Base-by-base conservation (phyloP, 2,329 filamentous ascomycete genomes). In the Curvularia spicifera region DNA sequence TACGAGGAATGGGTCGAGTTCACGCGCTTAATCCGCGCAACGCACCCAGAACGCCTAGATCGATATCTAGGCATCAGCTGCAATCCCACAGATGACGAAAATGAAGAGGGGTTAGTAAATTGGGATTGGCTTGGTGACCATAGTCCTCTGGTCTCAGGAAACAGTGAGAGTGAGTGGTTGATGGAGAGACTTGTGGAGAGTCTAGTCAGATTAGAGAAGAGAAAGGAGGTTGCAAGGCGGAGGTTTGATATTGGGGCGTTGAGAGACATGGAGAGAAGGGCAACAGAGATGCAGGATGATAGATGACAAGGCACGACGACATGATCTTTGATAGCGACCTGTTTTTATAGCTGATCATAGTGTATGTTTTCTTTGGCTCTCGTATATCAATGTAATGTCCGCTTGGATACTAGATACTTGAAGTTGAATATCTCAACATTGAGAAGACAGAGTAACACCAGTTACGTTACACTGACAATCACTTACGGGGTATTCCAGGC, bases 1-100 rank as follows among this genome's bases (percentile, higher is more conserved):
- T 97, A 93, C 63, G 87, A 93, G 65, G 89, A 96, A 72, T 96
- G 93, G 93, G 89, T 90, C 0, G 91, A 91, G 80, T 95, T 91
- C 67, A 88, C 93, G 7, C 85, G 86, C 22, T 82, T 97, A 31
- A 90, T 96, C 37, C 80, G 84, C 2, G 87, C 88, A 63, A 79
- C 80, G 0, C 68, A 63, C 4, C 64, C 60, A 1, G 51, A 57
- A 9, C 64, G 61, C 0, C 43, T 69, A 3, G 55, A 68, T 33
- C 52, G 51, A n/a, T 49, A 54, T 10, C n/a, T 66, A 1, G 59
- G 59, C 20, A 58, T 26, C 5, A 44, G 39, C 15, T 47, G 10
- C 44, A 56, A 37, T 28, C 53, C 50, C 44, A 67, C 83, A 84
- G 59, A 82, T 84, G 86, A 59, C 7, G 84, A 85, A 56, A 82